Base-by-base conservation (phyloP, 73 alveolate species). In the Symbiodinium natans region DNA sequence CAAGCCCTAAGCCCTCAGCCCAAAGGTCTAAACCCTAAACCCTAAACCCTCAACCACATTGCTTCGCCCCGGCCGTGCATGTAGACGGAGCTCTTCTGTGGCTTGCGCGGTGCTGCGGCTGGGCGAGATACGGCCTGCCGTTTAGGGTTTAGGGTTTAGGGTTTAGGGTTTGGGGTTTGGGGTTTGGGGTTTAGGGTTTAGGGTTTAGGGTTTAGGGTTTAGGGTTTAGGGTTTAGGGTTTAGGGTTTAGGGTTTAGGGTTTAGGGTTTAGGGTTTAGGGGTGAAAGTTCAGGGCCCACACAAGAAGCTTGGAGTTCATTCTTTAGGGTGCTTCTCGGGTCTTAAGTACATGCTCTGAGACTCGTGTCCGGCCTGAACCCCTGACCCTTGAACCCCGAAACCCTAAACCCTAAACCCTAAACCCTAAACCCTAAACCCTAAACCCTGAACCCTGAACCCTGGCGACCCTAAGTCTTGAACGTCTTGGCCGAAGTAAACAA, bases 31-130 rank as follows among this genome's bases (percentile, higher is more conserved):
- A 13, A 46, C 6, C 59, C 59, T 46, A 46, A 46, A 13, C 59
- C 59, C 59, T 46, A 46, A 46, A 46, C 6, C 59, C 59, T 46
- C 59, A 46, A 46, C 59, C 59, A 6, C 59, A 46, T 46, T 9
- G 13, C 6, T 13, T 46, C 59, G 54, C 29, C 56, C 82, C 75
- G 21, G 41, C 97, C 97, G 39, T 90, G 97, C 48, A 90, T 41
- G 52, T 90, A 90, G 52, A 90, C 88, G 52, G 89, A 41, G 80
- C 89, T 90, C 77, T 90, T 90, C 97, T 59, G 46, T 10, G 80
- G 80, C 80, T 63, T 63, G 36, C 40, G 80, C 40, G 33, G 36
- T 7, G 31, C 75, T 0, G 75, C 80, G 80, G 80, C 36, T 63
- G 80, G 80, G 11, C 27, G 21, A 6, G 21, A 46, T 13, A 9